Base-by-base conservation (phyloP, 2,329 filamentous ascomycete genomes). In the Monascus ruber region DNA sequence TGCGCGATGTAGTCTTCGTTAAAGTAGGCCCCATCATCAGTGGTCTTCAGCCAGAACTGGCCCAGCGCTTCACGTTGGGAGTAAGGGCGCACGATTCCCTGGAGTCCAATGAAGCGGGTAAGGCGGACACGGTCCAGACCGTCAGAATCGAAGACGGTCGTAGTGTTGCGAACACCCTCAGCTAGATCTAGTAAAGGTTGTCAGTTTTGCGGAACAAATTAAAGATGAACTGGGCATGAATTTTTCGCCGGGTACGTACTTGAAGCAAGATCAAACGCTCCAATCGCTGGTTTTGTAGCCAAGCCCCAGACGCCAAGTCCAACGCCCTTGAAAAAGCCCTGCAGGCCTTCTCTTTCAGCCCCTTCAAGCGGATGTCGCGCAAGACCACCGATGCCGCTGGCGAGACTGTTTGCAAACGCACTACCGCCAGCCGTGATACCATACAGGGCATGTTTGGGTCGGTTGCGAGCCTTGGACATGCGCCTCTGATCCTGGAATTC, bases 31-130 rank as follows among this genome's bases (percentile, higher is more conserved):
- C 91, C 91, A 48, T 95, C 91, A 64, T 98, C 91, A 7, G 94
- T 79, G 42, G 94, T 94, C 72, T 98, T 98, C 47, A 98, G 79
- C 93, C 91, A 98, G 70, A 86, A 95, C 61, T 98, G 91, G 1
- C 91, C 91, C 3, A 98, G 78, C 0, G 91, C 88, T 69, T 98
- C 91, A 35, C 91, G 85, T 58, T 94, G 85, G 40, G 81, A 88
- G 70, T 94, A 98, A 0, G 91, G 88, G 3, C 89, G 82, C 28
- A 98, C 88, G 43, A 98, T 85, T 32, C 91, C 91, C 59, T 98
- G 89, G 33, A 81, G 77, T 10, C 86, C 85, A 44, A 98, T 86
- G 66, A 94, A 95, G 11, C 91, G 83, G 5, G 88, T 84, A 37
- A 94, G 75, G n/a, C 91, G 85, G 24, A 94, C 87, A 36, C 91